A percentile compares a stretch with the other conserved stretches of the same genome.
These are phyloP conservation scores for Tubosaeta brunneosetosa DNA, from an alignment of 768 basidiomycete genomes.

Conservation along the genomic window DNA sequence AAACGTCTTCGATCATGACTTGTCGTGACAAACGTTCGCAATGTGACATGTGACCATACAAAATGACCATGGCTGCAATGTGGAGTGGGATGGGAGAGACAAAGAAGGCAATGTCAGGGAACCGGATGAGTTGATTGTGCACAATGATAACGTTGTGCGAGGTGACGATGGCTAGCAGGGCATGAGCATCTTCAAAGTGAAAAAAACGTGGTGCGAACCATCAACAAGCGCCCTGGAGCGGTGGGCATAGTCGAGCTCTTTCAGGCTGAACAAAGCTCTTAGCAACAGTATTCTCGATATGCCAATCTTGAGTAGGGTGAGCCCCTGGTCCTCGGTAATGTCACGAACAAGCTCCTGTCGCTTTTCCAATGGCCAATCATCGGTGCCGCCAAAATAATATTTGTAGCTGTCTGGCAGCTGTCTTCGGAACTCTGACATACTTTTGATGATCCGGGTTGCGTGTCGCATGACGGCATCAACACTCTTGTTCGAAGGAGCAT, in stretches of 20 bases:
- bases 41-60: conserved; percentile 81
- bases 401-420: conserved; percentile 69
- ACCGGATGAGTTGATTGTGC: conserved; percentile 77
- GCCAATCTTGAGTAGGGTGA: conserved; percentile 79
- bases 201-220: conserved; percentile 42
- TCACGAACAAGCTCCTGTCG: conserved; percentile 62
- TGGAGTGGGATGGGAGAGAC: conserved; percentile 85
- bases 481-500: conserved; percentile 67
- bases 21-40: conserved; percentile 61
- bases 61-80: conserved; percentile 87
- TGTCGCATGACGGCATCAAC: conserved; percentile 70
- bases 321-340: conserved; percentile 75
- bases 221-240: conserved; percentile 71
- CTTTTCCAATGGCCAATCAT: conserved; percentile 66
- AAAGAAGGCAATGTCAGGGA: conserved; percentile 85
- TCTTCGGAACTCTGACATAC: conserved; percentile 65
- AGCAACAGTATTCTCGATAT: conserved; percentile 76
- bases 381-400: conserved; percentile 72
- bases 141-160: conserved; percentile 85
- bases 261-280: conserved; percentile 73
- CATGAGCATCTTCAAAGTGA: conserved; percentile 6
- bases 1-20: conserved; percentile 75
- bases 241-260: conserved; percentile 61
- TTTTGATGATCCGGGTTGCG: conserved; percentile 74
- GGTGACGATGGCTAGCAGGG: conserved; percentile 63